Evolutionary conservation across 208 protist species (phyloP), one percentile per base, ranked within the genome.

Genomic region (Histomonas meleagridis): DNA sequence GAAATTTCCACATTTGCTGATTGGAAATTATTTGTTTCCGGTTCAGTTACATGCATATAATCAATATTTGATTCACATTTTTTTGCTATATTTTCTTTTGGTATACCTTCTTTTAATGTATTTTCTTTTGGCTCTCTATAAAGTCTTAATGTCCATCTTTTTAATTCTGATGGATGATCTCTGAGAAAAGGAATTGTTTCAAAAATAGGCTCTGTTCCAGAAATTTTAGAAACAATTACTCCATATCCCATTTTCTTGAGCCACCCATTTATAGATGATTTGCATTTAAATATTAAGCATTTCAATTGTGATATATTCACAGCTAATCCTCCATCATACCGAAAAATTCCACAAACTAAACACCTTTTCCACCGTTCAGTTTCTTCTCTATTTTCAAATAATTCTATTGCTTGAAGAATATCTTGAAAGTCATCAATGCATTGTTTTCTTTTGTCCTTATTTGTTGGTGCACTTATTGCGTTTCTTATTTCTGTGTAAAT

Each of bases 251-350:
- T 51, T 26, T 12, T 46, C 28, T 55, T 86, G 7, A 86, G 35
- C 16, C 46, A 86, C 0, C 76, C 76, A 86, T 86, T 86, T 38
- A 86, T 86, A 2, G 76, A 86, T 86, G 76, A 86, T 46, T 86
- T 86, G 46, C 76, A 86, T 38, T 86, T 86, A 26, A 38, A 32
- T 38, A 86, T 86, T 28, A 86, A 55, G 16, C n/a, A n/a, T 55
- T 86, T 86, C 2, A 86, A 16, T 57, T 43, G 40, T 4, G 46
- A 86, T 28, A 86, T 86, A 7, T 86, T 86, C 0, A 86, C 46
- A 32, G 76, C 76, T 55, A 86, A 57, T 21, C 40, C 21, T 32
- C 38, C 38, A 86, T 86, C 32, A 4, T 55, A 32, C 38, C 38
- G 51, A 35, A 86, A 86, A 35, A 86, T 46, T 9, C 76, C 76